These are phyloP conservation scores for Botrytis paeoniae DNA, from an alignment of 2,329 filamentous ascomycete genomes.

Conservation along the genomic window DNA sequence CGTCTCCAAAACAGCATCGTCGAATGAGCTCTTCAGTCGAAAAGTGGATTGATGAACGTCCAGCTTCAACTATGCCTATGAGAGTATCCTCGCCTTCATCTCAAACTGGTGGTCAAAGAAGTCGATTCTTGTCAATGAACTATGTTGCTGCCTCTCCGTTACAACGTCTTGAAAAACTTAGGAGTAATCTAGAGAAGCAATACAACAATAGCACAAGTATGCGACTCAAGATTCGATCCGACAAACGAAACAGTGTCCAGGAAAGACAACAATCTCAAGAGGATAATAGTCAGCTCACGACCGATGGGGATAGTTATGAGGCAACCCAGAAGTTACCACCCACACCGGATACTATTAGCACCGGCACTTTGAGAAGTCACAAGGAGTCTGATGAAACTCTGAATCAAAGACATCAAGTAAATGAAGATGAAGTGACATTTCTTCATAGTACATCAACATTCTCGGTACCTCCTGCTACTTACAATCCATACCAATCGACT, in stretches of 20 bases:
- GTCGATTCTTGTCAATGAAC: conserved; percentile 47
- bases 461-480: conserved; percentile 18
- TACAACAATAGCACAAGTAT: conserved; percentile 6
- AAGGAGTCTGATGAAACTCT: conserved; percentile 52
- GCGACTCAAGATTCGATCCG: neutral
- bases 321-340: conserved; percentile 35
- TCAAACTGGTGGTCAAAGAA: conserved; percentile 24
- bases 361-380: conserved; percentile 42
- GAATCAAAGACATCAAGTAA: conserved; percentile 18
- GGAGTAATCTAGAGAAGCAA: conserved; percentile 29
- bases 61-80: conserved; percentile 23
- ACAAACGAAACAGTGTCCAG: neutral
- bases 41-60: conserved; percentile 37
- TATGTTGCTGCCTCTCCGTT: conserved; percentile 51
- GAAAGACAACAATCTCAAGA: conserved; percentile 24
- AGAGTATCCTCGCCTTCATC: conserved; percentile 11
- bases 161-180: conserved; percentile 49
- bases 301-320: conserved; percentile 41
- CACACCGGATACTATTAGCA: conserved; percentile 39
- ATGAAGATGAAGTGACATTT: conserved; percentile 26
- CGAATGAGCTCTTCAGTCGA: conserved; percentile 31
- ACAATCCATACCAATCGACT: conserved; percentile 28
- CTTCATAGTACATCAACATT: conserved; percentile 30
- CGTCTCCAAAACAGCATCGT: conserved; percentile 24
- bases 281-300: conserved; percentile 21